Base-by-base conservation (phyloP, 495 filamentous ascomycete species). In the Patellaria atrata region DNA sequence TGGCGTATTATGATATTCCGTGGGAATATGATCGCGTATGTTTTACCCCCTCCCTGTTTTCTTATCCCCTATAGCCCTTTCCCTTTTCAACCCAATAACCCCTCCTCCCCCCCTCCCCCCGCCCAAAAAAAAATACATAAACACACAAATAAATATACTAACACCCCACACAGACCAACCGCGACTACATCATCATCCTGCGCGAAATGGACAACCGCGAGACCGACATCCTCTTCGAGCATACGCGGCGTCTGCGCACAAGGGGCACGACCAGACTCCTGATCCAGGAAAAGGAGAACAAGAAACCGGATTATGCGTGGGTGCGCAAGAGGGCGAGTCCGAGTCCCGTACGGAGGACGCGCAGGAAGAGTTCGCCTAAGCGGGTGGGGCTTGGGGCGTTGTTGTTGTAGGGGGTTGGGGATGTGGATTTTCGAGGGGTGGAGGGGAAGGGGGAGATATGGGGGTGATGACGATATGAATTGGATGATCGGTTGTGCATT, bases 211-310 rank as follows among this genome's bases (percentile, higher is more conserved):
- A 56, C 37, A 34, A 35, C 1, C 51, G 47, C 27, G 55, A 58
- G 23, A 60, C 57, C 1, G 57, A 60, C 4, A 50, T 58, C 12
- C 45, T 60, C 12, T 60, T 60, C 43, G 57, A 60, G 35, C 57
- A 60, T 30, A 60, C 57, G 15, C 47, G 51, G 15, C 51, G 55
- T 22, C 45, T 58, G 1, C 53, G 57, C 17, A 13, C 29, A 16
- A 37, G 47, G n/a, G 37, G 41, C 26, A 28, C 33, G 21, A 33
- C 19, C 16, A 37, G 9, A 7, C 43, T 60, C 35, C 41, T 58
- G 18, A 48, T 58, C 22, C 55, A 60, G 38, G 38, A 48, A 35
- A 45, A 47, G 17, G 33, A 43, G 19, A 38, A 48, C 23, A 35
- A 40, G 17, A 41, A 53, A 31, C 35, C 38, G n/a, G 42, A 57